Conservation (phyloP, 1,284 basidiomycete species). For the Phellopilus nigrolimitatus region DNA sequence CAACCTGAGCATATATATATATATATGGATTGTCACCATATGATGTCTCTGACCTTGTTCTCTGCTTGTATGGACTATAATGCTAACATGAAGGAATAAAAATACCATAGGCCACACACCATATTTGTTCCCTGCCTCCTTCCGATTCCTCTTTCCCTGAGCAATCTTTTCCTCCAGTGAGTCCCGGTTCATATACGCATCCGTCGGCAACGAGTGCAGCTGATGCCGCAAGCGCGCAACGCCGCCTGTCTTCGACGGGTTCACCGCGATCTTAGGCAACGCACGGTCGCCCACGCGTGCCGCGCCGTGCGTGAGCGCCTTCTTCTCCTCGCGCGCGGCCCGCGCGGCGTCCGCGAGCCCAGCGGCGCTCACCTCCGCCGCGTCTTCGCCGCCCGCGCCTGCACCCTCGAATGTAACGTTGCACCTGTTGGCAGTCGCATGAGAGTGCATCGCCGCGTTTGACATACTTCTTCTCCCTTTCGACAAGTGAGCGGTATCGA, state of each 20-base stretch:
- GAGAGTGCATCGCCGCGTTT: too few species aligned
- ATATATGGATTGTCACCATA: too few species aligned
- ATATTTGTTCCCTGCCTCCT: conserved; percentile 84
- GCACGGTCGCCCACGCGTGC: conserved; percentile 39
- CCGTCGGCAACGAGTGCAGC: conserved; percentile 66
- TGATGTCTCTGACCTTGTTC: too few species aligned
- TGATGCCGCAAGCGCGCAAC: conserved; percentile 71
- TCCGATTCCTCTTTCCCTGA: conserved; percentile 71
- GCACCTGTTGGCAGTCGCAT: too few species aligned
- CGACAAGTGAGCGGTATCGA: too few species aligned
- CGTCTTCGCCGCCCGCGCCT: conserved; percentile 43
- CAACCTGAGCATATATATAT: too few species aligned
- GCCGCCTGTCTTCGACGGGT: conserved; percentile 62
- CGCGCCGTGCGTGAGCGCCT: conserved; percentile 59
- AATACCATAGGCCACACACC: conserved; percentile 46
- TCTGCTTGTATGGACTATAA: too few species aligned
- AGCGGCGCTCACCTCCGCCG: conserved; percentile 61
- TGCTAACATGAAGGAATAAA: too few species aligned
- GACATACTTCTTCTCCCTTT: too few species aligned
- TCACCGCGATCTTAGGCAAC: conserved; percentile 71
- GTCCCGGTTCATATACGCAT: conserved; percentile 76
- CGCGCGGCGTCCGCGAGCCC: conserved; percentile 73
- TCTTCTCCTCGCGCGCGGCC: conserved; percentile 65
- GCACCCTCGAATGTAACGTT: too few species aligned
- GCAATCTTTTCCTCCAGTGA: conserved; percentile 75